phyloP scores from a whole-genome alignment of 164 flowering plant genomes.

The Nymphaea thermarum region DNA sequence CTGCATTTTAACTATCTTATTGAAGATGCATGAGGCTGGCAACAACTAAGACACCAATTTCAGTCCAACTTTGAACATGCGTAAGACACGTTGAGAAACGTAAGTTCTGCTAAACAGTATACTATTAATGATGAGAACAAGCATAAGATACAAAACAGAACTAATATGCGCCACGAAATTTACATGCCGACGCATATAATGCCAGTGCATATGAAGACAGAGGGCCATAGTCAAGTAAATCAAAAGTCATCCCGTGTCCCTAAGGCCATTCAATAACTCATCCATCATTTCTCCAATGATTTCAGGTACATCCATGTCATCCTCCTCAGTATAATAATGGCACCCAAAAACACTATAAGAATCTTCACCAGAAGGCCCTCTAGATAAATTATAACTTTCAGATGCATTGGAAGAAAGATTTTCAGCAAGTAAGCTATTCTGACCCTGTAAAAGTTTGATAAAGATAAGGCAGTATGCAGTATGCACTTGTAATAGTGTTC shows the following conservation, averaged over 20 bases:
- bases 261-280: constrained; percentile 63
- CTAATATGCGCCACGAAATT: too few species aligned
- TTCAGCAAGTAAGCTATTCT: constrained; percentile 41
- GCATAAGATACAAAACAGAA: too few species aligned
- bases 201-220: neutral
- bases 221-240: neutral
- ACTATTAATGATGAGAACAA: too few species aligned
- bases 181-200: neutral
- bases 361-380: constrained; percentile 11
- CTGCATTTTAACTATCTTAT: too few species aligned
- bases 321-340: constrained; percentile 22
- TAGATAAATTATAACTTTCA: constrained; percentile 10
- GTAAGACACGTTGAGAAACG: too few species aligned
- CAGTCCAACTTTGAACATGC: too few species aligned
- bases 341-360: constrained; percentile 2
- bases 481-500: neutral
- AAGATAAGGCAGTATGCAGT: neutral
- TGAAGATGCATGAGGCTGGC: too few species aligned
- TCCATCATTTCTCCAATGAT: constrained; percentile 82
- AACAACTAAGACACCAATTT: too few species aligned
- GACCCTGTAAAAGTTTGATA: constrained; percentile 32
- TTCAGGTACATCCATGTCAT: constrained; percentile 92
- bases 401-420: constrained; percentile 21
- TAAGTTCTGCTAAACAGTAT: too few species aligned
- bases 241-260: constrained; percentile 68